phyloP scores from a whole-genome alignment of 139 green algal genomes.

The Chlorella sp. region DNA sequence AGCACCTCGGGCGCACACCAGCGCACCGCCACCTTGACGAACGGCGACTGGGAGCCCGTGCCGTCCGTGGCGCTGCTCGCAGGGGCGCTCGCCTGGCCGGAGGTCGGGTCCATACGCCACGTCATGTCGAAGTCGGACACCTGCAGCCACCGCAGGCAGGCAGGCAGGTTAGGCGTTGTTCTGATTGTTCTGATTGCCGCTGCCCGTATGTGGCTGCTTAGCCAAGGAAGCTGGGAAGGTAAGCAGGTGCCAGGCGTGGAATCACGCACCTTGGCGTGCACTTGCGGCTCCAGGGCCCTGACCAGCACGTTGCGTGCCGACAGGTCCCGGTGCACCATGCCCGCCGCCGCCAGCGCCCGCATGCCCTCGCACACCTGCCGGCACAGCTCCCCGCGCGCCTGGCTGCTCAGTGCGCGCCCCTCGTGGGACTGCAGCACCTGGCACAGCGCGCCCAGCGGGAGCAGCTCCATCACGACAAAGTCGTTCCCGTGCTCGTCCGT shows the following conservation, averaged over 20 bases:
- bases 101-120: too few relatives aligned
- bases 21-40: constrained; percentile 34
- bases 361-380: constrained; percentile 45
- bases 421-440: constrained; percentile 24
- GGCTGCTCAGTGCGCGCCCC: background rate
- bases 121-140: too few relatives aligned
- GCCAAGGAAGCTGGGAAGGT: too few relatives aligned
- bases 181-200: background rate
- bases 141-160: too few relatives aligned
- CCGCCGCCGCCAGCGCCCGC: constrained; percentile 29
- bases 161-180: background rate
- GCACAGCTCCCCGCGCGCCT: constrained; percentile 10
- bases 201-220: too few relatives aligned
- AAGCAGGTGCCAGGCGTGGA: too few relatives aligned
- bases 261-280: constrained; percentile 47
- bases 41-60: background rate
- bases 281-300: constrained; percentile 33
- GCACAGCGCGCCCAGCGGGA: constrained; percentile 26
- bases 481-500: constrained; percentile 30
- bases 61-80: too few relatives aligned
- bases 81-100: too few relatives aligned
- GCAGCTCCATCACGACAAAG: constrained; percentile 38
- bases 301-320: constrained; percentile 53
- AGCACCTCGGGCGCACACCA: constrained; percentile 50
- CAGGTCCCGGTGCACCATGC: constrained; percentile 48